phyloP scores from a whole-genome alignment of 2,329 filamentous ascomycete genomes.

The Fusarium sp. region DNA sequence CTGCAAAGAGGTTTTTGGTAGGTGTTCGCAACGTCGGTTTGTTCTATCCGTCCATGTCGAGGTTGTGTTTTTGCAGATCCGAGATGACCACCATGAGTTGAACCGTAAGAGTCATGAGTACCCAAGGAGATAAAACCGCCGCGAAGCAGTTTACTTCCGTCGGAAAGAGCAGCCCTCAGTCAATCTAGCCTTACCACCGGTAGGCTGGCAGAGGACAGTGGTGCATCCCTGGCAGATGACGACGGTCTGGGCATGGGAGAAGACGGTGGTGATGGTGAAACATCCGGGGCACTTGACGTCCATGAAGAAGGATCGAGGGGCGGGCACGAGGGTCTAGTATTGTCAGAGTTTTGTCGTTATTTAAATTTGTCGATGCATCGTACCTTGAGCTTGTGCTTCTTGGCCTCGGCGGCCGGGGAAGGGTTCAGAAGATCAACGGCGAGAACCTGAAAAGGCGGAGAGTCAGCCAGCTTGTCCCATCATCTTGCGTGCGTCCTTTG shows the following conservation, averaged over 20 bases:
- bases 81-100: conserved; percentile 65
- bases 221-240: conserved; percentile 99
- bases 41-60: conserved; percentile 63
- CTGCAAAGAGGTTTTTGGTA: conserved; percentile 63
- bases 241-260: conserved; percentile 99
- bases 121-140: conserved; percentile 60
- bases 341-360: conserved; percentile 40
- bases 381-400: conserved; percentile 99
- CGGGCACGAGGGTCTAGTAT: conserved; percentile 86
- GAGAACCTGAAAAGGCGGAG: conserved; percentile 80
- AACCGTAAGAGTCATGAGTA: conserved; percentile 62
- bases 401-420: conserved; percentile 94
- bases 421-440: conserved; percentile 99
- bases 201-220: conserved; percentile 99
- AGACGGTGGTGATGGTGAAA: conserved; percentile 99
- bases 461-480: conserved; percentile 58
- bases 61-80: conserved; percentile 66
- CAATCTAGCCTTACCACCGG: conserved; percentile 97
- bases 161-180: conserved; percentile 99
- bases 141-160: conserved; percentile 86
- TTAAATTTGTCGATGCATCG: conserved; percentile 38
- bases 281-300: conserved; percentile 99
- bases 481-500: conserved; percentile 21
- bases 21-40: conserved; percentile 57
- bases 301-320: conserved; percentile 99